Conservation (phyloP, 441 rosid genomes). For the Adansonia grandidieri region DNA sequence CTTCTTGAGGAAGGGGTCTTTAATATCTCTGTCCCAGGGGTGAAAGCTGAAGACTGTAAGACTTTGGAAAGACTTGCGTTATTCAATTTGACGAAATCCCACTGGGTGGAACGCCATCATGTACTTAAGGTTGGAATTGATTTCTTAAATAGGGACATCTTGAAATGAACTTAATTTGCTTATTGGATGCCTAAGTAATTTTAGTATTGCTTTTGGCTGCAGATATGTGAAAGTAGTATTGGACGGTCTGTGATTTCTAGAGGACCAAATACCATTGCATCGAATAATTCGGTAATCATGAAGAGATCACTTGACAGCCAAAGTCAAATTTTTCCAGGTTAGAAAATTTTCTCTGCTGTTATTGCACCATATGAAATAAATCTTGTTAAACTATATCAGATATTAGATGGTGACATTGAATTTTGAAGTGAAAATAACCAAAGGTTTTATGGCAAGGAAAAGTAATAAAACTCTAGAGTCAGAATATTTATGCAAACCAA, state of each 20-base stretch:
- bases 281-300: slow-evolving; percentile 33
- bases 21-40: slow-evolving; percentile 58
- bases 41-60: slow-evolving; percentile 62
- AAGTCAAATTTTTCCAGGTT: slow-evolving; percentile 55
- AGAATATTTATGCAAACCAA: neutral
- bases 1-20: slow-evolving; percentile 84
- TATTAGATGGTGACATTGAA: slow-evolving; percentile 17
- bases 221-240: slow-evolving; percentile 41
- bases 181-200: slow-evolving; percentile 1
- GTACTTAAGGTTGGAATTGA: slow-evolving; percentile 64
- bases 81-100: slow-evolving; percentile 59
- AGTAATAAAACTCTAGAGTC: neutral
- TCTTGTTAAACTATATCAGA: slow-evolving; percentile 12
- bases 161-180: neutral
- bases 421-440: slow-evolving; percentile 16
- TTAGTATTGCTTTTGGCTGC: slow-evolving; percentile 35
- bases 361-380: slow-evolving; percentile 1
- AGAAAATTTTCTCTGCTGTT: slow-evolving; percentile 25
- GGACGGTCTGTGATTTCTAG: slow-evolving; percentile 39
- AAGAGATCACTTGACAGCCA: slow-evolving; percentile 51
- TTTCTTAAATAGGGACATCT: slow-evolving; percentile 11
- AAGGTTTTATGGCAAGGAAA: neutral
- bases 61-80: slow-evolving; percentile 67
- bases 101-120: slow-evolving; percentile 67
- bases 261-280: slow-evolving; percentile 35